A percentile compares a stretch with the other conserved stretches of the same genome.
Conservation (phyloP, 768 basidiomycete species). For the Psilocybe azurescens region DNA sequence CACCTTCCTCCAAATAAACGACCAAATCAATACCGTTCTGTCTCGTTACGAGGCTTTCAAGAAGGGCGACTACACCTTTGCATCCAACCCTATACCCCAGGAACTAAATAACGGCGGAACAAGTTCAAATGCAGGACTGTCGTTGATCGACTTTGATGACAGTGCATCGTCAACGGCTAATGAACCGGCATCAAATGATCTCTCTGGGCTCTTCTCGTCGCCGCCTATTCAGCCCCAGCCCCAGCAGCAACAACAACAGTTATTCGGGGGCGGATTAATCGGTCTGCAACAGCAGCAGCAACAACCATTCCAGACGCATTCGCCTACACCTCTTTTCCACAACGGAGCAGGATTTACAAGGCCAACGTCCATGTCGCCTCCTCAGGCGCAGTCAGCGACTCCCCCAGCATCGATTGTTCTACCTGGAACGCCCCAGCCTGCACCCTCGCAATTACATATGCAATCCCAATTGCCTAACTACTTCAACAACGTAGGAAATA, state of each 20-base stretch:
- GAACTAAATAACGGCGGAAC: constrained; percentile 50
- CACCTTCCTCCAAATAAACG: constrained; percentile 94
- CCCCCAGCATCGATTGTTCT: constrained; percentile 47
- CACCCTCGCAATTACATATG: background rate
- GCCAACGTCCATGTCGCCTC: constrained; percentile 17
- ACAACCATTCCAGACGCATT: constrained; percentile 2
- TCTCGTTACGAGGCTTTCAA: constrained; percentile 93
- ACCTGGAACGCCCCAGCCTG: constrained; percentile 36
- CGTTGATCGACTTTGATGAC: constrained; percentile 85
- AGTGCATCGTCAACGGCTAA: constrained; percentile 26
- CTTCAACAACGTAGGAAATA: constrained; percentile 28
- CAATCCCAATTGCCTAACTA: constrained; percentile 31
- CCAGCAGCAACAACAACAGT: constrained; percentile 17
- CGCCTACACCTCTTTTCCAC: constrained; percentile 15
- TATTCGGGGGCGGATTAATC: constrained; percentile 15
- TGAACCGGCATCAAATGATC: constrained; percentile 49
- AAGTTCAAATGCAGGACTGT: constrained; percentile 32
- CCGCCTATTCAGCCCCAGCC: constrained; percentile 18
- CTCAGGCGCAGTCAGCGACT: constrained; percentile 31
- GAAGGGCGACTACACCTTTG: constrained; percentile 81
- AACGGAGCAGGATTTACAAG: constrained; percentile 3
- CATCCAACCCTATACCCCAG: constrained; percentile 70
- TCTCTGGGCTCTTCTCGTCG: constrained; percentile 65
- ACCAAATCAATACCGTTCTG: constrained; percentile 94
- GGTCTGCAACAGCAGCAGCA: constrained; percentile 11